Percentiles rank a stretch among this genome's conserved stretches.
Evolutionary conservation across 495 filamentous ascomycete species (phyloP).

Genomic region (Tuber microsphaerosporum): DNA sequence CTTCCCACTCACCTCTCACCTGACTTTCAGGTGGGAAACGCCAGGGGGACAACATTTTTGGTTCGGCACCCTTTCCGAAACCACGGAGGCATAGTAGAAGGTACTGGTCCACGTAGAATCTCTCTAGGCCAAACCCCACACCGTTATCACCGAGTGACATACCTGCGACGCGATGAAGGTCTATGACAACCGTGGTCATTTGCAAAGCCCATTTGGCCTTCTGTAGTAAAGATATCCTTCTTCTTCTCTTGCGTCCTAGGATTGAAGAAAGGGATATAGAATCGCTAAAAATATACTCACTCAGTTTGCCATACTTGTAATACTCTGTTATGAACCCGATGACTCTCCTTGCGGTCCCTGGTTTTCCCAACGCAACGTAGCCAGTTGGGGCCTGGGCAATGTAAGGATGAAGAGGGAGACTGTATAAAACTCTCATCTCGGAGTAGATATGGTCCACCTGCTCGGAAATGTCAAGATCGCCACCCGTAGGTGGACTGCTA

Average conservation of each 20-base stretch:
- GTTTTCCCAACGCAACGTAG: constrained; percentile 25
- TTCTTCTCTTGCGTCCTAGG: not conserved
- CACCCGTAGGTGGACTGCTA: not conserved
- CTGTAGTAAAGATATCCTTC: constrained; percentile 20
- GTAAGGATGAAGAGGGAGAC: constrained; percentile 24
- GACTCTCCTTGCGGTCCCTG: constrained; percentile 16
- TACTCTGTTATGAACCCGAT: constrained; percentile 28
- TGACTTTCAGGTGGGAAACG: constrained; percentile 25
- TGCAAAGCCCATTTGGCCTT: constrained; percentile 34
- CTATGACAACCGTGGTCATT: constrained; percentile 21
- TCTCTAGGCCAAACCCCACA: constrained; percentile 26
- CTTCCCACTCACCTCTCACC: constrained; percentile 29
- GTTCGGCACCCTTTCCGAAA: constrained; percentile 16
- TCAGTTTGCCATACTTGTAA: constrained; percentile 26
- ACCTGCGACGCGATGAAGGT: constrained; percentile 19
- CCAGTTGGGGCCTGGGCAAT: constrained; percentile 21
- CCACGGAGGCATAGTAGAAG: constrained; percentile 23
- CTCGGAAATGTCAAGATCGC: constrained; percentile 3
- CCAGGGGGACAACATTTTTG: constrained; percentile 20
- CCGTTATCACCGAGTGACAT: constrained; percentile 21
- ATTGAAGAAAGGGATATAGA: constrained; percentile 22
- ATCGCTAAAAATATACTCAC: constrained; percentile 33
- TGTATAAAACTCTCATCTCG: constrained; percentile 23
- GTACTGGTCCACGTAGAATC: constrained; percentile 27
- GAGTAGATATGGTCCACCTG: constrained; percentile 23